Evolutionary conservation across 208 protist species (phyloP), one percentile per base, ranked within the genome.

Genomic region (Leishmania guyanensis): DNA sequence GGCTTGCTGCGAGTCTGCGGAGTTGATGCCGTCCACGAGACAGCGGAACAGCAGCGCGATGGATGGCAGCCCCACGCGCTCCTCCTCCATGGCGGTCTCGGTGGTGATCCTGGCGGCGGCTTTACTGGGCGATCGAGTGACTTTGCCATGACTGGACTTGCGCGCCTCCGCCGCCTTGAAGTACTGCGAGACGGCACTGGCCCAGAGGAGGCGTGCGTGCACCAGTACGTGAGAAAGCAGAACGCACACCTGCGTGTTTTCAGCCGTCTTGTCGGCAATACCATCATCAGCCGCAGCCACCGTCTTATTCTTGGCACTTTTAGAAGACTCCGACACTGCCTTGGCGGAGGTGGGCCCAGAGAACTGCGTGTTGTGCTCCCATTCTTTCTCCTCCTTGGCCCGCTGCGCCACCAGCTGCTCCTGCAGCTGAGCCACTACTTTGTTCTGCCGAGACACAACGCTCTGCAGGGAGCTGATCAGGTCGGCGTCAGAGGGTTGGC

Each of bases 21-120:
- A 69, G 76, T 95, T 95, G 69, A 97, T 76, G 43, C 92, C 94
- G 10, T 85, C 78, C 0, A 97, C 80, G n/a, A 97, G 83, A 54
- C 83, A 85, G 50, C 88, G 80, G 68, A 91, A 93, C 51, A 97
- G 85, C 48, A 93, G 85, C 14, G 87, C 81, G 43, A 88, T 76
- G 6, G 86, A 78, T 17, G 91, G 89, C 36, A 96, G 87, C 77
- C 87, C 79, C 5, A 79, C 75, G 66, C 77, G 87, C 65, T 66
- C 69, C 78, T 79, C 80, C 33, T 81, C 75, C 76, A 78, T 78
- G 22, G 65, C 72, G 12, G 82, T 39, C 66, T 81, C 78, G 5
- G 77, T 46, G 39, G 33, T 85, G 77, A 85, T 70, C 50, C 10
- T 72, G 16, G 56, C 81, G 2, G 48, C 26, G 14, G 8, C 20